phyloP scores from a whole-genome alignment of 768 basidiomycete species.

The Mrakia frigida region DNA sequence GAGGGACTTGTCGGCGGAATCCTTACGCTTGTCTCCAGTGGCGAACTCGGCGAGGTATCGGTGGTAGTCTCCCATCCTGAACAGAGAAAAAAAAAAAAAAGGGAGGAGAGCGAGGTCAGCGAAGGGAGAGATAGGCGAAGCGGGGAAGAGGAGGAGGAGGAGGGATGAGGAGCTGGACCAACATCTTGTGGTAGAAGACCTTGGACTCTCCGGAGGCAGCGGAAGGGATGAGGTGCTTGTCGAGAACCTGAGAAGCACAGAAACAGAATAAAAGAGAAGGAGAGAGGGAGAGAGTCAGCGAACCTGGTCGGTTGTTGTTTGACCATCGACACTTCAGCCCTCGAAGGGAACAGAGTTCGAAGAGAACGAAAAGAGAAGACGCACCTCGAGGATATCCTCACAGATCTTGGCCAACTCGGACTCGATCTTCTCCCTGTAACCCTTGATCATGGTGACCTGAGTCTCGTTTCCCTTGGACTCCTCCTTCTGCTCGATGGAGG shows the following conservation, averaged over 20 bases:
- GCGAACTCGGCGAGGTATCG: constrained; percentile 98
- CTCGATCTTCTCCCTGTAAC: constrained; percentile 97
- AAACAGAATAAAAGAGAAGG: neutral
- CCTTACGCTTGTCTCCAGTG: constrained; percentile 94
- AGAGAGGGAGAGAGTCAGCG: neutral
- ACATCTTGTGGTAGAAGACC: constrained; percentile 99
- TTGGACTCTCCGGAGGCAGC: constrained; percentile 95
- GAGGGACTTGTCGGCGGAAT: constrained; percentile 93
- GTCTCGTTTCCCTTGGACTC: constrained; percentile 96
- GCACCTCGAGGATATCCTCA: constrained; percentile 91
- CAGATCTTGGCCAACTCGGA: constrained; percentile 94
- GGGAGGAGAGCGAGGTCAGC: neutral
- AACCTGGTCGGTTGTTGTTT: neutral
- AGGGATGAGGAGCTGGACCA: constrained; percentile 41
- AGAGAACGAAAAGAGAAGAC: neutral
- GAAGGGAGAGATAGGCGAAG: neutral
- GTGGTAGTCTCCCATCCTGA: constrained; percentile 98
- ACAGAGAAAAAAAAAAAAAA: neutral
- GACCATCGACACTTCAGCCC: too few species aligned
- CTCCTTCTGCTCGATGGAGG: constrained; percentile 98
- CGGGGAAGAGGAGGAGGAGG: constrained; percentile 1
- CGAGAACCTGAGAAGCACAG: constrained; percentile 50
- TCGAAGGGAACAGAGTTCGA: neutral
- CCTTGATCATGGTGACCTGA: constrained; percentile 95
- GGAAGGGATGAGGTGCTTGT: constrained; percentile 92